These are phyloP conservation scores for Daldinia sp. DNA, from an alignment of 2,329 filamentous ascomycete species.

Conservation along the genomic window DNA sequence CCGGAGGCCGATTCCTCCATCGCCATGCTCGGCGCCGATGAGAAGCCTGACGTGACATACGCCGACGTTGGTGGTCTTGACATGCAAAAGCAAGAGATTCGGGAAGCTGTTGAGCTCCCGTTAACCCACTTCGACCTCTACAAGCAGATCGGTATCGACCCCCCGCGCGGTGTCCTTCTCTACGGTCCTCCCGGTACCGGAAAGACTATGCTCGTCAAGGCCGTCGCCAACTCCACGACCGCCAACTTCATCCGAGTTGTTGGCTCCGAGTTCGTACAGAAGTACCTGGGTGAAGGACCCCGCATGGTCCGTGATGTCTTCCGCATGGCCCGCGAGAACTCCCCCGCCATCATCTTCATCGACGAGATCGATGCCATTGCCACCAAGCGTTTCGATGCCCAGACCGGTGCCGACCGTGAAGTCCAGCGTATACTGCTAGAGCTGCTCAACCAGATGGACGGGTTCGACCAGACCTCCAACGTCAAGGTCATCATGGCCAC, in stretches of 20 bases:
- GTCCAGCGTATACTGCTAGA: constrained; percentile 98
- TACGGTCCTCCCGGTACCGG: constrained; percentile 94
- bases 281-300: constrained; percentile 96
- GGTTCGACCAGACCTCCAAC: constrained; percentile 98
- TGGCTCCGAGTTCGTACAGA: constrained; percentile 98
- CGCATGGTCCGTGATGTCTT: constrained; percentile 99
- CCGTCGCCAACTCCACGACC: constrained; percentile 97
- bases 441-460: constrained; percentile 99
- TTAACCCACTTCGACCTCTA: constrained; percentile 98
- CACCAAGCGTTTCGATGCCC: constrained; percentile 98
- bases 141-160: constrained; percentile 99
- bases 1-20: constrained; percentile 99
- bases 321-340: constrained; percentile 98
- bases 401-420: constrained; percentile 97
- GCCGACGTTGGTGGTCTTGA: constrained; percentile 97
- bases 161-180: constrained; percentile 92
- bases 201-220: constrained; percentile 94
- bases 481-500: constrained; percentile 99
- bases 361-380: constrained; percentile 99
- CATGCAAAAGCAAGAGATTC: constrained; percentile 99
- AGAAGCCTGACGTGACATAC: constrained; percentile 98
- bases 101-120: constrained; percentile 96
- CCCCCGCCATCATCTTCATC: constrained; percentile 98
- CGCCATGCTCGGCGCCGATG: constrained; percentile 94
- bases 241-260: constrained; percentile 99